phyloP scores from a whole-genome alignment of 768 basidiomycete species.

The Trametes punicea region DNA sequence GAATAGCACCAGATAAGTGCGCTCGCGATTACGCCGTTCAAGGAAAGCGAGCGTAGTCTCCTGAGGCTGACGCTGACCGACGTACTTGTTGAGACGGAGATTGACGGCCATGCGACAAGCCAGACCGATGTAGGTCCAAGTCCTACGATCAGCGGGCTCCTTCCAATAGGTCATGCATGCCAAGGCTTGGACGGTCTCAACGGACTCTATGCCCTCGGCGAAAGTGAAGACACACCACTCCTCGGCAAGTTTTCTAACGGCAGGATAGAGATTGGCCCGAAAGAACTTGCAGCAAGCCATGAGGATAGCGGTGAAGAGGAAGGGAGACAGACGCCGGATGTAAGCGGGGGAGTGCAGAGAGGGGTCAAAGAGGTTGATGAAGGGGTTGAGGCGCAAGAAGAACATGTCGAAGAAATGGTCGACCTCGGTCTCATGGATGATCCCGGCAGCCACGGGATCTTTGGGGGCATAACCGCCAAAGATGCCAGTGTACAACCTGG shows the following conservation, averaged over 20 bases:
- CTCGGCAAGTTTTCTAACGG: conserved; percentile 68
- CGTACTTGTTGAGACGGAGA: conserved; percentile 71
- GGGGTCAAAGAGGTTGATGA: conserved; percentile 87
- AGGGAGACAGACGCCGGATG: conserved; percentile 74
- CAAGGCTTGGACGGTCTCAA: conserved; percentile 88
- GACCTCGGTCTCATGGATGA: conserved; percentile 68
- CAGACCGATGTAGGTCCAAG: conserved; percentile 87
- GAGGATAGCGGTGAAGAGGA: conserved; percentile 82
- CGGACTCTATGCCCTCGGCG: conserved; percentile 70
- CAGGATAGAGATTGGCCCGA: conserved; percentile 60
- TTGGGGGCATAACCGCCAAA: conserved; percentile 16
- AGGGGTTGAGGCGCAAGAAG: conserved; percentile 82
- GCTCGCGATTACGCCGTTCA: conserved; percentile 81
- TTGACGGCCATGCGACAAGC: conserved; percentile 89
- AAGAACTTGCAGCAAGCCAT: conserved; percentile 87
- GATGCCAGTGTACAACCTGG: conserved; percentile 3
- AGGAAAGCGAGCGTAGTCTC: conserved; percentile 65
- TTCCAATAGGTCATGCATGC: conserved; percentile 89
- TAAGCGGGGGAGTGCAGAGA: conserved; percentile 77
- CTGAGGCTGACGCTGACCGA: conserved; percentile 47
- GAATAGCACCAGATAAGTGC: conserved; percentile 82
- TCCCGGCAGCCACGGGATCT: conserved; percentile 71
- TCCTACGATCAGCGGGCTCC: conserved; percentile 81
- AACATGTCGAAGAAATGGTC: conserved; percentile 72
- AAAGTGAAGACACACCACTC: conserved; percentile 78